phyloP scores from a whole-genome alignment of 1,284 basidiomycete genomes.

The Ustilago shanxiensis region DNA sequence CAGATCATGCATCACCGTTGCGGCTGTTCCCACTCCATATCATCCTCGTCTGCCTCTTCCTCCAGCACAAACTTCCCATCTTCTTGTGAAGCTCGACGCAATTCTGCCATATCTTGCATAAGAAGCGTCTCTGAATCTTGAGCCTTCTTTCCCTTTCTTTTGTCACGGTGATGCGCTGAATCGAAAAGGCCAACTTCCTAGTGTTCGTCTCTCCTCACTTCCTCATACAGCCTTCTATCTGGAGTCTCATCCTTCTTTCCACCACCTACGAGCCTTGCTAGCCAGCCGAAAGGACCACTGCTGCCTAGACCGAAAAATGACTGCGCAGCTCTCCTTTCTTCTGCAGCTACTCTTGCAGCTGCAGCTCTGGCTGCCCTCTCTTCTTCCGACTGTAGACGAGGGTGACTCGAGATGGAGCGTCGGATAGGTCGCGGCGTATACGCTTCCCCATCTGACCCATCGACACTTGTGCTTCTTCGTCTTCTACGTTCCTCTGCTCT shows the following conservation, averaged over 20 bases:
- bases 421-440: conserved; percentile 58
- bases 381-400: conserved; percentile 77
- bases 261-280: conserved; percentile 34
- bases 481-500: conserved; percentile 14
- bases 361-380: conserved; percentile 77
- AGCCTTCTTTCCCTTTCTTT: not conserved
- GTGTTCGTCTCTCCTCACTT: conserved; percentile 54
- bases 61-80: conserved; percentile 13
- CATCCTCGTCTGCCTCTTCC: conserved; percentile 31
- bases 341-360: conserved; percentile 55
- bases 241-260: conserved; percentile 25
- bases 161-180: not conserved
- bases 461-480: conserved; percentile 26
- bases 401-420: conserved; percentile 70
- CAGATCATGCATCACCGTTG: not conserved
- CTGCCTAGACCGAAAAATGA: conserved; percentile 69
- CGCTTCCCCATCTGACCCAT: conserved; percentile 16
- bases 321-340: conserved; percentile 74
- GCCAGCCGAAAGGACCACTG: conserved; percentile 17
- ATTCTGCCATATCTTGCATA: conserved; percentile 6
- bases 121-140: conserved; percentile 13
- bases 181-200: conserved; percentile 56
- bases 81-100: not conserved
- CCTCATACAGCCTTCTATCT: conserved; percentile 51
- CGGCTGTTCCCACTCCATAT: conserved; percentile 33